Percentiles rank a stretch among this genome's conserved stretches.
Conservation (phyloP, 768 basidiomycete genomes). For the Megacollybia marginata region DNA sequence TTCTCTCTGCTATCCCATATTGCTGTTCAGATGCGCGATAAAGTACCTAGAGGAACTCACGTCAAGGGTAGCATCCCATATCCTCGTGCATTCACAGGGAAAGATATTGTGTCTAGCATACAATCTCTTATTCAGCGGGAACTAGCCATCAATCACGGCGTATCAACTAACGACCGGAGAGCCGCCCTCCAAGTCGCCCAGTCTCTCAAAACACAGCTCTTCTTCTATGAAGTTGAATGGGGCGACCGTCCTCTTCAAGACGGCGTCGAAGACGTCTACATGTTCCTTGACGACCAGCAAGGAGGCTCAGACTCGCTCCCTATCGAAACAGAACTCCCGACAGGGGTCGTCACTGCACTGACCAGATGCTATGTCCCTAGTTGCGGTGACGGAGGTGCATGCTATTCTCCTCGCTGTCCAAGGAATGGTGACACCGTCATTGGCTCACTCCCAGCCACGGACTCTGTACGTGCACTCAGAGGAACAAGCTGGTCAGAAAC, state of each 20-base stretch:
- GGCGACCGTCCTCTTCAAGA: slow-evolving; percentile 78
- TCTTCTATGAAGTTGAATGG: slow-evolving; percentile 98
- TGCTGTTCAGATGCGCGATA: slow-evolving; percentile 83
- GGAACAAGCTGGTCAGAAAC: slow-evolving; percentile 36
- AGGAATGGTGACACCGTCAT: slow-evolving; percentile 34
- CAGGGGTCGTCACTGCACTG: slow-evolving; percentile 82
- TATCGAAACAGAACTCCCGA: slow-evolving; percentile 69
- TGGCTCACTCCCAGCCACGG: slow-evolving; percentile 19
- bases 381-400: slow-evolving; percentile 73
- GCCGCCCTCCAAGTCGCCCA: slow-evolving; percentile 85
- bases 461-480: slow-evolving; percentile 13
- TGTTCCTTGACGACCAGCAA: slow-evolving; percentile 81
- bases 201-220: slow-evolving; percentile 85
- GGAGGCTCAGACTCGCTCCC: slow-evolving; percentile 38
- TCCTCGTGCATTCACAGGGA: slow-evolving; percentile 86
- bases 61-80: slow-evolving; percentile 93
- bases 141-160: slow-evolving; percentile 66
- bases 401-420: slow-evolving; percentile 82
- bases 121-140: slow-evolving; percentile 87
- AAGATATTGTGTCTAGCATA: slow-evolving; percentile 88
- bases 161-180: slow-evolving; percentile 71
- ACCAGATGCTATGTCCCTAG: slow-evolving; percentile 87
- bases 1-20: slow-evolving; percentile 83
- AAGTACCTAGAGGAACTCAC: slow-evolving; percentile 79
- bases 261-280: slow-evolving; percentile 89